These are phyloP conservation scores for Pseudonitzschia multiseries DNA, from an alignment of 108 stramenopile species.

Conservation along the genomic window DNA sequence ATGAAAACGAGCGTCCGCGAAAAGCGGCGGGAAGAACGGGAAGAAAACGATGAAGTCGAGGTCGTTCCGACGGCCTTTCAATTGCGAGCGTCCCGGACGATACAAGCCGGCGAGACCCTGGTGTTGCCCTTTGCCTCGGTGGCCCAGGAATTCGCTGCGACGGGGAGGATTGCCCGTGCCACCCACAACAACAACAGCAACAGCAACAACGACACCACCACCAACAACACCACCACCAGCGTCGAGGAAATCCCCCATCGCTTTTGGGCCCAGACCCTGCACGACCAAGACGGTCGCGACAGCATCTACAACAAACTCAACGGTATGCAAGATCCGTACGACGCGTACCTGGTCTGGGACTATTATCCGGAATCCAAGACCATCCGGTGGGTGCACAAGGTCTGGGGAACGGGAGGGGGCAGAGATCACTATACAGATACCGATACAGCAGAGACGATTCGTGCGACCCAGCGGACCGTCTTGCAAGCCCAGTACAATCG, in stretches of 20 bases:
- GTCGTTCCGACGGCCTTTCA: not conserved
- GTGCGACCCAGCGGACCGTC: not conserved
- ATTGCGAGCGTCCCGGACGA: constrained; percentile 1
- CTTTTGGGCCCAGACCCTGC: constrained; percentile 11
- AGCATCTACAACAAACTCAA: not conserved
- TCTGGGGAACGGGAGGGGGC: not conserved
- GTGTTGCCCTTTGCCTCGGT: constrained; percentile 2
- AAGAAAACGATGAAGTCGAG: not conserved
- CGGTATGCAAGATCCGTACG: not conserved
- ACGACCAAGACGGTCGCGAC: not conserved
- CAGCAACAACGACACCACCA: not conserved
- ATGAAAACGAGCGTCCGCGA: not conserved
- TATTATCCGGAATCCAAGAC: not conserved
- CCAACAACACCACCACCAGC: too few relatives aligned
- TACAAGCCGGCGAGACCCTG: not conserved
- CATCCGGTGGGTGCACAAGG: constrained; percentile 1
- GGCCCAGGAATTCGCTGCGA: not conserved
- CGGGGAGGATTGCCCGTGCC: not conserved
- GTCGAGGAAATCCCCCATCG: not conserved
- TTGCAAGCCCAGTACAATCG: constrained; percentile 1
- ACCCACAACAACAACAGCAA: not conserved
- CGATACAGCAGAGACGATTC: not conserved
- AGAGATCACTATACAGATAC: not conserved
- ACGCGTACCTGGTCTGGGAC: not conserved
- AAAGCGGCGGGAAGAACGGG: not conserved